Evolutionary conservation across 306 rosid genomes (phyloP).

Genomic region (Ormosia emarginata): DNA sequence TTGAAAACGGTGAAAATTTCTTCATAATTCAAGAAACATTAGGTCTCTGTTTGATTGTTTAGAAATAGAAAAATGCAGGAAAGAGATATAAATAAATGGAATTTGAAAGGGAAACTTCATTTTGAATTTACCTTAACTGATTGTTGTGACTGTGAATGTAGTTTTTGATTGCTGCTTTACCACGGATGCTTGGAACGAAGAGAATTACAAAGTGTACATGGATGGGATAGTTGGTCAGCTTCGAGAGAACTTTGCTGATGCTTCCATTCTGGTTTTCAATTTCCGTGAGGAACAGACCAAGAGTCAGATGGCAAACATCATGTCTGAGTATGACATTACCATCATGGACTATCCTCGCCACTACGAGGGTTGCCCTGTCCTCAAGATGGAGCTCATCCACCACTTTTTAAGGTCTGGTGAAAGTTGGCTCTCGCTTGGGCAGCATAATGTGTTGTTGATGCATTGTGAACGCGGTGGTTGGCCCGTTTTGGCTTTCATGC

Average conservation of each 20-base stretch:
- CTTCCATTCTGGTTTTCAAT: slow-evolving; percentile 75
- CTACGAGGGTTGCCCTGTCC: slow-evolving; percentile 78
- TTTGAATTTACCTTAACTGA: slow-evolving; percentile 17
- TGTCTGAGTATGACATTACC: slow-evolving; percentile 79
- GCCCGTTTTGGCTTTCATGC: slow-evolving; percentile 93
- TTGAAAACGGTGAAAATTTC: background rate
- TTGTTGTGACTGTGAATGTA: slow-evolving; percentile 30
- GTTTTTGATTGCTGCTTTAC: slow-evolving; percentile 91
- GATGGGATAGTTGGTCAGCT: slow-evolving; percentile 61
- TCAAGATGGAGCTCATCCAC: slow-evolving; percentile 79
- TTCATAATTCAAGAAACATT: background rate
- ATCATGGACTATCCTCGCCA: slow-evolving; percentile 94
- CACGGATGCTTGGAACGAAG: slow-evolving; percentile 77
- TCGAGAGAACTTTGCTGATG: slow-evolving; percentile 61
- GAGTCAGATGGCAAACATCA: slow-evolving; percentile 53
- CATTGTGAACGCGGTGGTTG: slow-evolving; percentile 95
- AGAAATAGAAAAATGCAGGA: slow-evolving; percentile 4
- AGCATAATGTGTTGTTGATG: slow-evolving; percentile 72
- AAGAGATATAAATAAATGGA: background rate
- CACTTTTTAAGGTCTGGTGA: slow-evolving; percentile 87
- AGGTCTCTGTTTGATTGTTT: slow-evolving; percentile 16
- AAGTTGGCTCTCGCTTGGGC: slow-evolving; percentile 92
- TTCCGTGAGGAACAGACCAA: slow-evolving; percentile 55
- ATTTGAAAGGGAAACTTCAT: background rate
- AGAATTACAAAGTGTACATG: slow-evolving; percentile 58